A percentile compares a stretch with the other conserved stretches of the same genome.
Evolutionary conservation across 169 alveolate genomes (phyloP).

Genomic region (Cryptosporidium baileyi): DNA sequence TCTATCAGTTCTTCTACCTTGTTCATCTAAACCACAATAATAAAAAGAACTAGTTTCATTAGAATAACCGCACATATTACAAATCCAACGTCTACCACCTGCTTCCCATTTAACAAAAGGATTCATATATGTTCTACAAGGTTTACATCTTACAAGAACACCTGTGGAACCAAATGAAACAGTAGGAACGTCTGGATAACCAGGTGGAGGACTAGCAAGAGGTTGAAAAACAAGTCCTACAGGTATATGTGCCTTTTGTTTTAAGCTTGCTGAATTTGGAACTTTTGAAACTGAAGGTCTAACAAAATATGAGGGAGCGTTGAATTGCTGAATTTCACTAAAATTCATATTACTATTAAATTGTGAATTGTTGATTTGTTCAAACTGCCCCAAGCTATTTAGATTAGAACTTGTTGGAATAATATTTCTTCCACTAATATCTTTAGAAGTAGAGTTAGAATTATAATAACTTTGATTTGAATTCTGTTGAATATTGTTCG

Average conservation of each 20-base stretch:
- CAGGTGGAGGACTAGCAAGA: slow-evolving; percentile 83
- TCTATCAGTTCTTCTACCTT: slow-evolving; percentile 86
- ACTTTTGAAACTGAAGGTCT: slow-evolving; percentile 65
- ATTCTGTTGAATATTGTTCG: background rate
- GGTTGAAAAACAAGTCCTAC: slow-evolving; percentile 83
- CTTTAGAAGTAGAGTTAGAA: slow-evolving; percentile 6
- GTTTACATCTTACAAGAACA: slow-evolving; percentile 86
- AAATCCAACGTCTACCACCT: slow-evolving; percentile 94
- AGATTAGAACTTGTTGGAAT: background rate
- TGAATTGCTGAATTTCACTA: slow-evolving; percentile 46
- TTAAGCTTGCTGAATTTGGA: slow-evolving; percentile 75
- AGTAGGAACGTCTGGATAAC: slow-evolving; percentile 85
- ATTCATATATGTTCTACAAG: slow-evolving; percentile 93
- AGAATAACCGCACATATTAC: slow-evolving; percentile 94
- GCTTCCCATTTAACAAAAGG: slow-evolving; percentile 94
- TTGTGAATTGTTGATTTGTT: background rate
- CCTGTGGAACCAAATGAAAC: slow-evolving; percentile 87
- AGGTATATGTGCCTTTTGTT: slow-evolving; percentile 83
- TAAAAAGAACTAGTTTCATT: slow-evolving; percentile 88
- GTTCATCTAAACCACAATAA: slow-evolving; percentile 71
- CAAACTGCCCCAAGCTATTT: no score
- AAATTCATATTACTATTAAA: background rate
- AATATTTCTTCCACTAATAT: background rate
- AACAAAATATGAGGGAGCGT: slow-evolving; percentile 64
- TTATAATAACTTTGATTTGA: slow-evolving; percentile 6